Evolutionary conservation across 495 filamentous ascomycete genomes (phyloP), one percentile per base, ranked within the genome.

Genomic region (Penicillium paxilli): DNA sequence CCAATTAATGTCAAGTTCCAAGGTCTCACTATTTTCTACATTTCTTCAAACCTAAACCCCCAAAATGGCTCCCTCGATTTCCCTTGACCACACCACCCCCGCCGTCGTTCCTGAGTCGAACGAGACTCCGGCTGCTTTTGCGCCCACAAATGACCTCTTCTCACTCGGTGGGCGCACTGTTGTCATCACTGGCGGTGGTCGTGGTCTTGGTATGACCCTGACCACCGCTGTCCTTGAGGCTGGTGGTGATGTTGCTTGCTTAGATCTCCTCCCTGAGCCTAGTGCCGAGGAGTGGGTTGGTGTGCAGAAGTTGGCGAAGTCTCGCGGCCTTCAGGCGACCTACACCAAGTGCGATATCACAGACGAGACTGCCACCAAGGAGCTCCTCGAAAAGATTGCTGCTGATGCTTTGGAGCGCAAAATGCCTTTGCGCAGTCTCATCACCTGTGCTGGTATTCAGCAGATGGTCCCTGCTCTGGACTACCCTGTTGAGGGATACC

Each of bases 391-490:
- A 26, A 44, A 55, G 22, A 66, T 68, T 32, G 63, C 83, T 16
- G 83, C 88, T 49, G 77, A 82, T 25, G 79, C 79, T 23, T 76
- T 62, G 25, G 30, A 62, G 4, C 59, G 63, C 11, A 59, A 65
- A 24, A 67, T 77, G 54, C 72, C 80, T 5, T 75, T 91, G 16
- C 83, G 92, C 51, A 86, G 92, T 20, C 74, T 91, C 14, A 80
- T 95, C 72, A 92, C 90, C 71, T 88, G 88, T 49, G 91, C 91
- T 25, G 90, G 91, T 59, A 91, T 95, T 52, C 89, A 90, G 56
- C 79, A 77, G 47, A 85, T 82, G 60, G 71, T 72, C 0, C 66
- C 80, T 1, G 85, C 87, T 2, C 66, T 88, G 52, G 83, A 90
- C 48, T 90, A 89, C 58, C 80, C 80, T 5, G 72, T 80, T 3